Conservation (phyloP, 2,329 filamentous ascomycete species). For the Ophiostoma sp. region DNA sequence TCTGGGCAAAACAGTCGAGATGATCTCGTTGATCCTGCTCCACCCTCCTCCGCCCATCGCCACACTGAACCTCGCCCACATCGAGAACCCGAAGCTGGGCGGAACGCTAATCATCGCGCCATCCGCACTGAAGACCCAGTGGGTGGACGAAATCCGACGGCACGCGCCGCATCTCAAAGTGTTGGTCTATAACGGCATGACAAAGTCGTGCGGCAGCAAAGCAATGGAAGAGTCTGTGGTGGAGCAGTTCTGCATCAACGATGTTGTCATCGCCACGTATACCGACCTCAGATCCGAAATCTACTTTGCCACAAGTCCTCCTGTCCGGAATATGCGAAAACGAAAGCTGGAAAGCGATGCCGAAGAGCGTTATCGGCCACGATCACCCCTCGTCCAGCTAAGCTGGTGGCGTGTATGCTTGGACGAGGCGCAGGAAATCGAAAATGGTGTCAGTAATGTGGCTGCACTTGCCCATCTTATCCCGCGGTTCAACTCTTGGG, state of each 20-base stretch:
- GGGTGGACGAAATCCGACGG: constrained; percentile 53
- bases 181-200: constrained; percentile 50
- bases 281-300: constrained; percentile 72
- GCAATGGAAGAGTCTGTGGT: constrained; percentile 39
- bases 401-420: constrained; percentile 81
- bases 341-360: neutral
- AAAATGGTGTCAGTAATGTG: constrained; percentile 78
- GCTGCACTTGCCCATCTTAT: constrained; percentile 74
- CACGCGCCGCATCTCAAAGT: constrained; percentile 55
- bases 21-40: constrained; percentile 63
- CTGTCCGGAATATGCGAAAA: constrained; percentile 61
- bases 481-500: constrained; percentile 83
- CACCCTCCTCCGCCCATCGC: constrained; percentile 43
- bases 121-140: constrained; percentile 52
- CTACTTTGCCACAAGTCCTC: constrained; percentile 65
- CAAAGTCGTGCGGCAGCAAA: constrained; percentile 34
- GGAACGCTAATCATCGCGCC: constrained; percentile 60
- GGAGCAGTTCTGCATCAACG: constrained; percentile 44
- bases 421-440: constrained; percentile 86
- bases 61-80: constrained; percentile 48
- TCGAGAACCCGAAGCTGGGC: constrained; percentile 44
- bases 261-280: constrained; percentile 61
- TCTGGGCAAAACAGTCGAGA: constrained; percentile 72
- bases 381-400: constrained; percentile 72
- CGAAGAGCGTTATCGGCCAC: constrained; percentile 53